These are phyloP conservation scores for Fusarium poae DNA, from an alignment of 2,329 filamentous ascomycete species.

Conservation along the genomic window DNA sequence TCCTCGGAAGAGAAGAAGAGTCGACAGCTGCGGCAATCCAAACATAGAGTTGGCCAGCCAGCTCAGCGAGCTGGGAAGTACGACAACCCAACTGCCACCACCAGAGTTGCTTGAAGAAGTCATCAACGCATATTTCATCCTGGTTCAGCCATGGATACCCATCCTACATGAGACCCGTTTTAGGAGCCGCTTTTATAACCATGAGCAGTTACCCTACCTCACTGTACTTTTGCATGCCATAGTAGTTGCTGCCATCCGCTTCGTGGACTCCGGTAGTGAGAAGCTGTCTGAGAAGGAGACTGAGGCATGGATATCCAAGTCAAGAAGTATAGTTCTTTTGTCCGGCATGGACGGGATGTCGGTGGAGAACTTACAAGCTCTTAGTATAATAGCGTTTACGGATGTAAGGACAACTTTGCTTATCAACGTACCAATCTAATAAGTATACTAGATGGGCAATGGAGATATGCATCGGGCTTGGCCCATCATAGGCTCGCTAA, in stretches of 20 bases:
- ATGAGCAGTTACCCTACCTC: slow-evolving; percentile 33
- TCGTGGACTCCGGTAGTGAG: slow-evolving; percentile 7
- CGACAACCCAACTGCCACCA: slow-evolving; percentile 21
- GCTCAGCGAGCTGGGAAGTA: slow-evolving; percentile 26
- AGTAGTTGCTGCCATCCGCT: slow-evolving; percentile 41
- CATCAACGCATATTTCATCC: slow-evolving; percentile 38
- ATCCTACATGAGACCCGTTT: slow-evolving; percentile 42
- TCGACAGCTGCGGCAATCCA: slow-evolving; percentile 43
- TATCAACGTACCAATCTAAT: accelerated
- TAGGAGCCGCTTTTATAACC: slow-evolving; percentile 36
- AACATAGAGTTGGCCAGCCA: slow-evolving; percentile 42
- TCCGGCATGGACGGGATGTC: slow-evolving; percentile 43
- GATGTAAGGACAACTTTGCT: slow-evolving; percentile 17
- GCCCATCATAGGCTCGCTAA: slow-evolving; percentile 51
- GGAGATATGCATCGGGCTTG: slow-evolving; percentile 47
- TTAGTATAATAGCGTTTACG: slow-evolving; percentile 42
- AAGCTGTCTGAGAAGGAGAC: not conserved
- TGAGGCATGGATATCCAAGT: slow-evolving; percentile 29
- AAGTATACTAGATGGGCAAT: slow-evolving; percentile 44
- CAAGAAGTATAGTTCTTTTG: slow-evolving; percentile 37
- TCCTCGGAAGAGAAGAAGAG: slow-evolving; percentile 33
- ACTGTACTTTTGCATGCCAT: slow-evolving; percentile 39
- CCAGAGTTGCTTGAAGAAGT: slow-evolving; percentile 40
- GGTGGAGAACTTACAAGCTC: slow-evolving; percentile 42
- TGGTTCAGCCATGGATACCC: slow-evolving; percentile 44